Evolutionary conservation across 2,329 filamentous ascomycete species (phyloP), one percentile per base, ranked within the genome.

Genomic region (Allantophomopsis cytisporea): DNA sequence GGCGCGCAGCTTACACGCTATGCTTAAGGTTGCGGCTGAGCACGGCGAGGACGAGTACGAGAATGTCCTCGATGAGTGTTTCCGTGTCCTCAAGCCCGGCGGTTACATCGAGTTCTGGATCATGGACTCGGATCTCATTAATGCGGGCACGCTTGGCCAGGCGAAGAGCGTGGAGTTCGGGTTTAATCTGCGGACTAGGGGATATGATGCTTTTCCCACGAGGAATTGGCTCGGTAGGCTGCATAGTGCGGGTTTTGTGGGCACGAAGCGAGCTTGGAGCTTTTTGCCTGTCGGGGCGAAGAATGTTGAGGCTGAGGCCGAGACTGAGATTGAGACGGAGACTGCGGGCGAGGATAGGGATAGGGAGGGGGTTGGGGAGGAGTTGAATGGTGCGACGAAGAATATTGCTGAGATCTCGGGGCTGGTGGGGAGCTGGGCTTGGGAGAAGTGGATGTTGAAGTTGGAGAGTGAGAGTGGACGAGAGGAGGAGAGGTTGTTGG

Each of bases 391-490:
- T 7, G 82, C 73, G 50, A 86, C 82, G 0, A 73, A 78, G 37
- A 74, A 78, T 54, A 74, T 80, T 12, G 83, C 84, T 2, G 77
- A 73, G 50, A 67, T 94, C 47, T 82, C 83, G 11, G 88, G 88
- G 15, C 63, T 96, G 32, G 76, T 89, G 1, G 91, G 86, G 4
- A 80, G 82, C 18, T 91, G 87, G 79, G 79, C 80, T 57, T 98
- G 88, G 89, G 91, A 98, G 70, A 83, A 85, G 57, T 98, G 91
- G 91, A 73, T 96, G 58, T 64, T 95, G 48, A 84, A 86, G 54
- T 72, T 89, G 52, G 83, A 91, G 63, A 73, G 80, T 62, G 88
- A 95, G 65, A 91, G 85, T 54, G 82, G 83, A 18, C 79, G 85
- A 39, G 68, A 73, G 59, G 73, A 74, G 7, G 71, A 68, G 43